These are phyloP conservation scores for Marchantia paleacea DNA, from an alignment of 225 moss, liverwort and hornwort species.

Conservation along the genomic window DNA sequence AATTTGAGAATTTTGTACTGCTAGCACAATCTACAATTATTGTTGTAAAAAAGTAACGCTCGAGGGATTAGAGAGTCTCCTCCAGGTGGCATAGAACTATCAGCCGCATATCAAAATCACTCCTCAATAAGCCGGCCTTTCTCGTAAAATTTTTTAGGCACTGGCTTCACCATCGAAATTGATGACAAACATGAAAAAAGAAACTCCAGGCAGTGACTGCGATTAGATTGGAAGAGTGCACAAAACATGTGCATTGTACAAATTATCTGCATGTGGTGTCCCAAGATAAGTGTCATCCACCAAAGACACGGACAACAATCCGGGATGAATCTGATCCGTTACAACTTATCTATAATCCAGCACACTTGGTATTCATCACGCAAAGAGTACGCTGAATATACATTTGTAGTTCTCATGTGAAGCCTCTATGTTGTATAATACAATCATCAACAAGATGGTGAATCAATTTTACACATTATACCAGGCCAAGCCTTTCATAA, in stretches of 20 bases:
- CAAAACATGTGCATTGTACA: not conserved
- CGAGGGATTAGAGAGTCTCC: too few relatives aligned
- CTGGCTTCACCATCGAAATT: too few relatives aligned
- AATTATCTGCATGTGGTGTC: not conserved
- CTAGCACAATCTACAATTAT: too few relatives aligned
- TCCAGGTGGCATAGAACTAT: too few relatives aligned
- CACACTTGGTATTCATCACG: not conserved
- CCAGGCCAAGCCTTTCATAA: not conserved
- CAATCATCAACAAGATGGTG: conserved; percentile 14
- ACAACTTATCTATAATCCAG: not conserved
- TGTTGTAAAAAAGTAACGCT: too few relatives aligned
- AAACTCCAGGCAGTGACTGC: not conserved
- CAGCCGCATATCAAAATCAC: too few relatives aligned
- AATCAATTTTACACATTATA: conserved; percentile 16
- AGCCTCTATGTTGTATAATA: conserved; percentile 10
- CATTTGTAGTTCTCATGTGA: not conserved
- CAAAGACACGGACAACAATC: not conserved
- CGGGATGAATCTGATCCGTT: not conserved
- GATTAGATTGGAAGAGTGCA: not conserved
- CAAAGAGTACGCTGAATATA: not conserved
- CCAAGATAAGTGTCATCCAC: not conserved
- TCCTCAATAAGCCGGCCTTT: too few relatives aligned
- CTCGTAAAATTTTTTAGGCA: too few relatives aligned
- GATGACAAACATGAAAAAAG: not conserved
- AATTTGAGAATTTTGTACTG: too few relatives aligned